Percentiles rank a stretch among this genome's conserved stretches.
Evolutionary conservation across 2,329 filamentous ascomycete species (phyloP).

Genomic region (Chaetomiaceae sp.): DNA sequence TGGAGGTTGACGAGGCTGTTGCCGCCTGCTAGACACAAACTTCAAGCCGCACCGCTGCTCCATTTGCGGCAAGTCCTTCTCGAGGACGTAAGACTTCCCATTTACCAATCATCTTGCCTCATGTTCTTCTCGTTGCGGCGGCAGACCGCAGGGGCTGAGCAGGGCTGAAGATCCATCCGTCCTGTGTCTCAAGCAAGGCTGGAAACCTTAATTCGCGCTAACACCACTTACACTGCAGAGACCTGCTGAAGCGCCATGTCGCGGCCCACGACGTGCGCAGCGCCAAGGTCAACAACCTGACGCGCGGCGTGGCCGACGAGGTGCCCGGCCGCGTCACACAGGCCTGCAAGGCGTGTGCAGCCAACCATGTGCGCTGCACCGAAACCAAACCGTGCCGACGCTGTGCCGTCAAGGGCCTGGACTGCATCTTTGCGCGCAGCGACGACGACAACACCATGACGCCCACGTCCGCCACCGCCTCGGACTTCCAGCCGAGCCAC

Average conservation of each 20-base stretch:
- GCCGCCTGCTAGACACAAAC: slow-evolving; percentile 2
- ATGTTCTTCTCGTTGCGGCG: no score
- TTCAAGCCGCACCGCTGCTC: slow-evolving; percentile 8
- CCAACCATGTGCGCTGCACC: slow-evolving; percentile 6
- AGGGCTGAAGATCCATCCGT: no score
- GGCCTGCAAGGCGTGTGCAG: slow-evolving; percentile 5
- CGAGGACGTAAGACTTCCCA: slow-evolving; percentile 5
- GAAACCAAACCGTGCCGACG: slow-evolving; percentile 3
- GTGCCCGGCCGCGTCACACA: slow-evolving; percentile 1
- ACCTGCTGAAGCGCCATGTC: slow-evolving; percentile 7
- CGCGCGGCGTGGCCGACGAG: slow-evolving; percentile 1
- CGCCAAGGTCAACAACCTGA: slow-evolving; percentile 7
- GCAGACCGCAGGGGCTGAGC: no score
- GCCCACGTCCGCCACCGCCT: not conserved
- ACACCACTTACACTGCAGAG: not conserved
- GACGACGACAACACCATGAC: not conserved
- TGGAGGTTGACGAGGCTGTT: not conserved
- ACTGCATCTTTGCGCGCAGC: not conserved
- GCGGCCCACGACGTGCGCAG: slow-evolving; percentile 5
- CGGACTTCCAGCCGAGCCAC: not conserved
- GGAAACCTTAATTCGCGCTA: not conserved
- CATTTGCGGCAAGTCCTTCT: slow-evolving; percentile 6
- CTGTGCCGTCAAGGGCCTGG: slow-evolving; percentile 7
- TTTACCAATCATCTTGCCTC: no score
- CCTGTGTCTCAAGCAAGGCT: no score